Evolutionary conservation across 352 stramenopile genomes (phyloP), one percentile per base, ranked within the genome.

Genomic region (Globisporangium nagaii): DNA sequence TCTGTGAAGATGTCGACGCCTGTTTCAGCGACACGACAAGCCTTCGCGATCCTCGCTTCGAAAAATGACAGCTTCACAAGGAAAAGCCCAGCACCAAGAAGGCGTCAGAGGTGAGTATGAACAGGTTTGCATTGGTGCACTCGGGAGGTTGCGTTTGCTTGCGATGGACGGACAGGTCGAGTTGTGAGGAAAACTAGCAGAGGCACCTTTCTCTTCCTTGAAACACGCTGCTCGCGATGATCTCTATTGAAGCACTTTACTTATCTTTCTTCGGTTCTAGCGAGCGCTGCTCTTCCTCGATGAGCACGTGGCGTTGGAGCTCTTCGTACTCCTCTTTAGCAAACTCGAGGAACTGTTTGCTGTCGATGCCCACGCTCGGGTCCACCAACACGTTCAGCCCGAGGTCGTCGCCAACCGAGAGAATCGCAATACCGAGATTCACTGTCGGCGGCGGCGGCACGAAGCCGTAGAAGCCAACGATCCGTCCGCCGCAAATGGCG

Each of bases 371-470:
- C 15, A 93, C 78, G 39, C 66, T 79, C 42, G 75, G 70, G 56
- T 93, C 82, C 49, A 90, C 79, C 19, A 88, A 69, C 39, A 88
- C 80, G 47, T 89, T 90, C 17, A 90, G 64, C 1, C 80, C 79
- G 3, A 93, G 71, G 34, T 81, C 63, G 39, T 88, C 79, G 44
- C 79, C 79, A 42, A 87, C 68, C 17, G 77, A 88, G 22, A 89
- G 66, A 30, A 90, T 83, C 35, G 76, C 78, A 20, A 93, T 67
- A 37, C 82, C 82, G 15, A 93, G 65, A 56, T 93, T 93, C 52
- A 93, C 79, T 2, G 70, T 80, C 41, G 82, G 82, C 46, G 82
- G 82, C n/a, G 82, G 82, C 11, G 82, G 82, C 45, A 90, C 72
- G 50, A 93, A 93, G 9, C 75, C 82, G 40, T 74, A 89, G 43